Evolutionary conservation across 805 yeast genomes (phyloP), one percentile per base, ranked within the genome.

Genomic region (Candida nanaspora): DNA sequence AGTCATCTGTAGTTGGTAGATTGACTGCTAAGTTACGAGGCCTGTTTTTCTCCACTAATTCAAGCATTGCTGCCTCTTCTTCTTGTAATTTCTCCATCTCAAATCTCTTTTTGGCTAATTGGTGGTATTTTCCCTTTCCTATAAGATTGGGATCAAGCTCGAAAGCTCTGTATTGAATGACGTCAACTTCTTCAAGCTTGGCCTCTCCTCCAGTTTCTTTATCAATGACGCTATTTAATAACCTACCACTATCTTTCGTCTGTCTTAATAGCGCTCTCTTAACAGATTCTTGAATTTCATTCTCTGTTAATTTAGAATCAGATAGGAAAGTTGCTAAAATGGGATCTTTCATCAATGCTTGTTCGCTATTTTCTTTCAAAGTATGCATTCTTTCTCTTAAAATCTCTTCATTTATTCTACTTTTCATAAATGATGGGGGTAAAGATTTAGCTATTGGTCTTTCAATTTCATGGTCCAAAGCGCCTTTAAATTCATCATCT

Each of bases 351-450:
- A 55, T 49, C 33, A 70, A 35, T 5, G 66, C 63, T 19, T 66
- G 71, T 37, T 68, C 69, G 40, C 63, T 57, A 5, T 67, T 59
- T 37, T 61, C 58, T 18, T 45, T 37, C 21, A 18, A 16, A 16
- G 36, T 44, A 51, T 33, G 41, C 21, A 45, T 43, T 35, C 45
- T 56, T 41, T 40, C 51, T 44, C 46, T 54, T 10, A 68, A 44
- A 37, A 59, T 53, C 28, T 59, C 63, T 36, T 66, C 85, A 26
- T 66, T 66, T 25, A 62, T 63, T 33, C 91, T 68, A 53, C 83
- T 85, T 43, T 71, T 74, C 20, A 66, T 66, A 55, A 74, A 88
- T 0, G 96, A 80, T 0, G 99, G 99, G 1, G 99, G 99, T 38
- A 80, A 70, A 0, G 86, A 70, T 10, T 67, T 56, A 6, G 23